Percentiles rank a stretch among this genome's conserved stretches.
phyloP scores from a whole-genome alignment of 179 eudicot genomes.

The Spinacia oleracea region DNA sequence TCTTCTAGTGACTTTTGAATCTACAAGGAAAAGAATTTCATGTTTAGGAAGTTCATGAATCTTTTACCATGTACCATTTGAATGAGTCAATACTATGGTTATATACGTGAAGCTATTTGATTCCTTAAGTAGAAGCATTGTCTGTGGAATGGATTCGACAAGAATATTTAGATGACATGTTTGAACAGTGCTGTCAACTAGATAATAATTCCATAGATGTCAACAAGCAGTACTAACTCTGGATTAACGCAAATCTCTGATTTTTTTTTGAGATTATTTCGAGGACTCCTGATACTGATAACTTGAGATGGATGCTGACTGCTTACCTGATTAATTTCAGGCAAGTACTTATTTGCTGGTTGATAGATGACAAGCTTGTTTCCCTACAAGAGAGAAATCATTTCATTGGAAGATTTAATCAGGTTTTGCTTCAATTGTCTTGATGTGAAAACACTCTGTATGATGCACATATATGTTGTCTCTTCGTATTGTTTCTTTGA shows the following conservation, averaged over 20 bases:
- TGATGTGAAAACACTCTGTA: not conserved
- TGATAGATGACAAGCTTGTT: constrained; percentile 40
- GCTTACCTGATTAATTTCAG: constrained; percentile 42
- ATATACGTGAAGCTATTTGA: not conserved
- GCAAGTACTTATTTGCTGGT: constrained; percentile 41
- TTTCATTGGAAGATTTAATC: constrained; percentile 11
- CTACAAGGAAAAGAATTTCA: constrained; percentile 16
- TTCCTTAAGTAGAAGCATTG: not conserved
- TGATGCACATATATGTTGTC: not conserved
- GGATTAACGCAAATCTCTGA: not conserved
- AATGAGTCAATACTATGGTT: not conserved
- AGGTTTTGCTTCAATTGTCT: constrained; percentile 3
- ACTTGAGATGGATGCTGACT: constrained; percentile 4
- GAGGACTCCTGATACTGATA: not conserved
- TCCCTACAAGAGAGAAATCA: constrained; percentile 32
- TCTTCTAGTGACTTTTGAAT: constrained; percentile 35
- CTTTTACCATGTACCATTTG: not conserved
- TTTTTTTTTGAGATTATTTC: not conserved
- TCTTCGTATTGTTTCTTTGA: not conserved
- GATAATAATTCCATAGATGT: not conserved
- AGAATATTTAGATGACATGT: constrained; percentile 1
- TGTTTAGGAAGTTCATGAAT: constrained; percentile 5
- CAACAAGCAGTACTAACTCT: constrained; percentile 4
- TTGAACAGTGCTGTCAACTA: not conserved
- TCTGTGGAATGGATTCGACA: not conserved